Evolutionary conservation across 805 yeast genomes (phyloP).

Genomic region (Candida chauliodis): DNA sequence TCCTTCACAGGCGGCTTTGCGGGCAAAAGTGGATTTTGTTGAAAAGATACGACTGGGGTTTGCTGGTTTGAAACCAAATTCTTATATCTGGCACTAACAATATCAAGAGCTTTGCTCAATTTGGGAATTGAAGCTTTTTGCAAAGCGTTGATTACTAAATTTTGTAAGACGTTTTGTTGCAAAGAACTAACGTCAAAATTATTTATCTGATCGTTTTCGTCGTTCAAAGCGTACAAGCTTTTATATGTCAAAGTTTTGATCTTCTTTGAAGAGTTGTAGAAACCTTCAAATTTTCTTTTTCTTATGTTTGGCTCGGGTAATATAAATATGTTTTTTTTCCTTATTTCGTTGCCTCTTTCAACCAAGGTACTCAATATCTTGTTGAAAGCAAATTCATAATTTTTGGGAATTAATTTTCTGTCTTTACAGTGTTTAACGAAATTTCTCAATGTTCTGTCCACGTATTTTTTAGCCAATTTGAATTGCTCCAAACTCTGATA

Average conservation of each 20-base stretch:
- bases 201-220: constrained; percentile 54
- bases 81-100: constrained; percentile 63
- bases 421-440: constrained; percentile 37
- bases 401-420: constrained; percentile 33
- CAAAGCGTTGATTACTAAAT: constrained; percentile 67
- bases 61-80: constrained; percentile 22
- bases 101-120: constrained; percentile 64
- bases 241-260: constrained; percentile 44
- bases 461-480: constrained; percentile 58
- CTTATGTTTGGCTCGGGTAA: constrained; percentile 28
- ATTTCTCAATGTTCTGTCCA: constrained; percentile 55
- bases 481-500: constrained; percentile 41
- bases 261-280: constrained; percentile 28
- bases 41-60: background rate
- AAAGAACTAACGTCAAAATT: constrained; percentile 68
- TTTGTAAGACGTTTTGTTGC: constrained; percentile 59
- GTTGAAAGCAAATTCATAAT: constrained; percentile 23
- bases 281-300: constrained; percentile 42
- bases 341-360: constrained; percentile 37
- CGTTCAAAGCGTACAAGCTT: constrained; percentile 64
- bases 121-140: constrained; percentile 47
- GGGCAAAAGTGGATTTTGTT: background rate
- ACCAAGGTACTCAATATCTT: constrained; percentile 28
- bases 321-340: constrained; percentile 35
- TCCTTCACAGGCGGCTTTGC: constrained; percentile 4